Base-by-base conservation (phyloP, 108 stramenopile genomes). In the Mediolabrus comicus region DNA sequence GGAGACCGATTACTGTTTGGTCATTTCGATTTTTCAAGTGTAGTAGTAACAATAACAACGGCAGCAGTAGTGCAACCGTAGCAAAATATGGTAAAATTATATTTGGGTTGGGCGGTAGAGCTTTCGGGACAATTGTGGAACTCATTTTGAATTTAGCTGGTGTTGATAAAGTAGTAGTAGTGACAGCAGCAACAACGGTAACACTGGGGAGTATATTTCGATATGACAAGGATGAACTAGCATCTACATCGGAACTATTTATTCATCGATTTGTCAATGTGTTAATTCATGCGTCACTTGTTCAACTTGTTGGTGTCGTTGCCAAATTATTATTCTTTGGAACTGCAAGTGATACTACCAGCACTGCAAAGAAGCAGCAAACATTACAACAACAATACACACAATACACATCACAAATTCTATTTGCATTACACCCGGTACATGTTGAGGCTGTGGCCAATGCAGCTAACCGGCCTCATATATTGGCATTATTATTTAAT, bases 401-500 rank as follows among this genome's bases (percentile, higher is more conserved):
- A 31, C 39, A 59, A 49, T 55, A 76, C 30, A 41, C 75, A 0
- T 72, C 85, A 59, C 87, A 86, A 49, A 17, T 89, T 3, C 65
- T 91, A 14, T 93, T 93, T 59, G 65, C 59, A 13, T 17, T 90
- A 31, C 92, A 94, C 65, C 90, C 92, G 4, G 76, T 85, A 10
- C 92, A 94, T 61, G 89, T 94, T 10, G 92, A 94, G 67, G 84
- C 80, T 7, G 90, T 90, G 0, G 89, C 86, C 64, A 94, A 94
- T 79, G 88, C 85, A 5, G 92, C 92, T 43, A 94, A 94, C 76
- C 89, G 92, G 59, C 86, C 87, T 19, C 92, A 94, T 71, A 31
- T 94, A 12, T 39, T 94, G 49, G 89, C 88, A 33, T 69, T 91
- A 12, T 41, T 91, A 12, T 84, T 72, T 39, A 74, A 72, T 36